Evolutionary conservation across 2,329 filamentous ascomycete species (phyloP).

Genomic region (Ustulina deusta): DNA sequence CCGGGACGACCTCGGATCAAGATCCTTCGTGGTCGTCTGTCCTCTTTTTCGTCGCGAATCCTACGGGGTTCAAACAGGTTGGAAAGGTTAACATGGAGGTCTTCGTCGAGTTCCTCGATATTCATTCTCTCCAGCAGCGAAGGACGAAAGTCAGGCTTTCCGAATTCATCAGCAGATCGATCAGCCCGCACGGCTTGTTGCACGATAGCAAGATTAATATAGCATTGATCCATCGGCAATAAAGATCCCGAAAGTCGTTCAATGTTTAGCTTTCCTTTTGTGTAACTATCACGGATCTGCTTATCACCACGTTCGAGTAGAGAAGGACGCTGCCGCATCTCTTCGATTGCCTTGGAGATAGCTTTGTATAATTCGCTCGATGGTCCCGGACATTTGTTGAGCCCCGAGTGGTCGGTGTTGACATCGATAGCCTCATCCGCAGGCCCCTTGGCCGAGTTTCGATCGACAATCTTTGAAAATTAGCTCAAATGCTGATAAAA

Average conservation of each 20-base stretch:
- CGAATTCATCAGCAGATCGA: conserved; percentile 5
- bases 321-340: conserved; percentile 7
- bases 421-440: conserved; percentile 2
- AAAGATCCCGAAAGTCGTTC: not conserved
- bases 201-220: conserved; percentile 19
- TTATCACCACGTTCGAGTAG: conserved; percentile 19
- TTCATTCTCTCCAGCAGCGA: not conserved
- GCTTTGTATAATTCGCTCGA: not conserved
- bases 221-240: conserved; percentile 11
- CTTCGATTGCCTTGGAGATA: not conserved
- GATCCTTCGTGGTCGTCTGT: conserved; percentile 11
- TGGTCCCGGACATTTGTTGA: not conserved
- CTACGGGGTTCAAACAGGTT: conserved; percentile 2
- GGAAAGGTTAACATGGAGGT: not conserved
- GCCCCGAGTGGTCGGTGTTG: conserved; percentile 16
- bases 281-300: conserved; percentile 13
- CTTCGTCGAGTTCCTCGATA: not conserved
- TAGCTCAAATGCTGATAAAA: not conserved
- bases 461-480: conserved; percentile 11
- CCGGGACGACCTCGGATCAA: conserved; percentile 23
- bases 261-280: not conserved
- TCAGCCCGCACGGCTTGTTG: not conserved
- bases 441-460: conserved; percentile 6
- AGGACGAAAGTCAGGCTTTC: not conserved
- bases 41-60: not conserved